Base-by-base conservation (phyloP, 1,284 basidiomycete species). In the Tilletia setariae region DNA sequence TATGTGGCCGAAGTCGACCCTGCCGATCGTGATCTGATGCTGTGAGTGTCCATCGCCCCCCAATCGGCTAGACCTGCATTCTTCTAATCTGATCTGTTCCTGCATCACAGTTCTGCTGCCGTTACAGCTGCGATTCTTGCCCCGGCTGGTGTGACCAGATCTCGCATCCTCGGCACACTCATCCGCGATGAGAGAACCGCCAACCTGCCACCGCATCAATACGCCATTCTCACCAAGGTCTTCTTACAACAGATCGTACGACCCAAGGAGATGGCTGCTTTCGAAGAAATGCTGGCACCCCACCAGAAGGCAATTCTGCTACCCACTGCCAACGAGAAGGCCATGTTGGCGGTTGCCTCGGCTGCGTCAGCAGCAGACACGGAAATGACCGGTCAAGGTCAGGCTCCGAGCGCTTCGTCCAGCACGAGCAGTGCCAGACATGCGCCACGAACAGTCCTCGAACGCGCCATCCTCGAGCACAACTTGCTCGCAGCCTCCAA, bases 401-500 rank as follows among this genome's bases (percentile, higher is more conserved):
- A 69, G 68, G 61, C 74, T 71, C 25, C 56, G 6, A 19, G 6
- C 4, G 42, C 62, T 19, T 64, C 62, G 1, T 25, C 62, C 16
- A 43, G n/a, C 13, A 28, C 62, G 9, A 23, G n/a, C 7, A 61
- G 56, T 30, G 19, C 23, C 2, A 68, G 76, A 11, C 84, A 92
- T 87, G 70, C 87, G 0, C 94, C 95, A 1, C 90, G 91, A 6
- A 98, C 93, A 9, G 94, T 98, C n/a, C 87, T 98, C 40, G 95
- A 98, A 82, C 88, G 94, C 64, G 96, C 96, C 1, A 92, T 99
- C 62, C 92, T 98, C 88, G 95, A 98, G 82, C 96, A 99, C 84
- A 99, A 98, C 82, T 86, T 98, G 19, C 88, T 96, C 69, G 93
- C 94, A 11, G 93, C 93, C 78, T 95, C 93, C 1, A 92, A 93